phyloP scores from a whole-genome alignment of 768 basidiomycete species.

The Tulasnella sp. region DNA sequence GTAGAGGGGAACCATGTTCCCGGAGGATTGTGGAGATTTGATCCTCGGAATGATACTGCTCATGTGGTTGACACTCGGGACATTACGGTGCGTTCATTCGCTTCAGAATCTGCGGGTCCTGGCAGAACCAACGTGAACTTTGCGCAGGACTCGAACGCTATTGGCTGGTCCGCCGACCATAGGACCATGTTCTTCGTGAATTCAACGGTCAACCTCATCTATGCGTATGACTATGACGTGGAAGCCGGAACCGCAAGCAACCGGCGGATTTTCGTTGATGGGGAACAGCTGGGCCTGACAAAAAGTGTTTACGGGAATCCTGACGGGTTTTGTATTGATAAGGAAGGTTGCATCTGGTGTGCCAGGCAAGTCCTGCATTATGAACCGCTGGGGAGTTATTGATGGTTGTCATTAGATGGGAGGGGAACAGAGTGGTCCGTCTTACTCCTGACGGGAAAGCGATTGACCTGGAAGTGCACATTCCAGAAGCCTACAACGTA shows the following conservation, averaged over 20 bases:
- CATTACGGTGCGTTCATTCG: constrained; percentile 56
- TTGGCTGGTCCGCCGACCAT: constrained; percentile 66
- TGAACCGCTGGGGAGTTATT: background rate
- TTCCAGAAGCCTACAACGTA: constrained; percentile 65
- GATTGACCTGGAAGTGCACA: constrained; percentile 59
- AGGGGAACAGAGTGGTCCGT: constrained; percentile 61
- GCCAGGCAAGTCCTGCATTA: constrained; percentile 50
- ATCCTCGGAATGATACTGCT: constrained; percentile 55
- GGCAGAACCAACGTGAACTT: background rate
- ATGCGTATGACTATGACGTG: constrained; percentile 64
- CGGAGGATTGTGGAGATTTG: constrained; percentile 63
- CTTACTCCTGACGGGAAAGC: constrained; percentile 55
- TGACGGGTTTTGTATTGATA: constrained; percentile 71
- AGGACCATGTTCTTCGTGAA: constrained; percentile 75
- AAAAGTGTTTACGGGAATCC: constrained; percentile 26
- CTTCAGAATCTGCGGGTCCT: background rate
- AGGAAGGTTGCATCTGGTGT: constrained; percentile 67
- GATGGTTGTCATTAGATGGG: constrained; percentile 54
- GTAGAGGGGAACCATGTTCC: constrained; percentile 50
- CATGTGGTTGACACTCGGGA: constrained; percentile 62
- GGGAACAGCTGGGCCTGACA: constrained; percentile 54
- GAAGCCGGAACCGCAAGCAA: constrained; percentile 59
- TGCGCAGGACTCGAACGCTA: constrained; percentile 60
- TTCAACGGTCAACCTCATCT: constrained; percentile 65
- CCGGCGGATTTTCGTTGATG: constrained; percentile 61